Conservation (phyloP, 108 stramenopile genomes). For the Cylindrotheca closterium region DNA sequence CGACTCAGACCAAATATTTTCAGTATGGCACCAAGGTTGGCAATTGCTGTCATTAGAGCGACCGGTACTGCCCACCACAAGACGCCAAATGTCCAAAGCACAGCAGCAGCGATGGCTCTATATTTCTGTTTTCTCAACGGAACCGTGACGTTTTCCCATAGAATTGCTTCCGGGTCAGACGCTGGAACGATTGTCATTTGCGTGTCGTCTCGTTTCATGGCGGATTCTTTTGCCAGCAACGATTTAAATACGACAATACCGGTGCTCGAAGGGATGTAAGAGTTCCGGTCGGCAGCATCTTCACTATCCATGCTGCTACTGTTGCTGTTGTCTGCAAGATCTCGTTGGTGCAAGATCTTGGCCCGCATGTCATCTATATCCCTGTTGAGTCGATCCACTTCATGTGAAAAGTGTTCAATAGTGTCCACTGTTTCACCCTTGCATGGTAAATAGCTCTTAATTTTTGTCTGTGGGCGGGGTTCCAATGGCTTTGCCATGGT, state of each 20-base stretch:
- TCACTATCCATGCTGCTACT: not conserved
- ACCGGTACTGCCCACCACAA: slow-evolving; percentile 43
- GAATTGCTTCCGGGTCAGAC: not conserved
- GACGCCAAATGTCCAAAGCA: not conserved
- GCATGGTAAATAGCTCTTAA: not conserved
- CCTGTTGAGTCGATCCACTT: not conserved
- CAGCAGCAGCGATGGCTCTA: not conserved
- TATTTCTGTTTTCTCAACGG: not conserved
- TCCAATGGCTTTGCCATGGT: slow-evolving; percentile 1
- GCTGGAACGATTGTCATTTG: not conserved
- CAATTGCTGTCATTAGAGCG: slow-evolving; percentile 22
- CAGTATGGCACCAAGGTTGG: slow-evolving; percentile 32
- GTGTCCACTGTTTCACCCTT: slow-evolving; percentile 1
- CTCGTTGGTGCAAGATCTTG: not conserved
- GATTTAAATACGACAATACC: not conserved
- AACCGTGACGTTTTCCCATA: slow-evolving; percentile 3
- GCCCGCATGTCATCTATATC: not conserved
- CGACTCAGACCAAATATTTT: slow-evolving; percentile 4
- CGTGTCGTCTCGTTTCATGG: not conserved
- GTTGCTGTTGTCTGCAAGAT: not conserved
- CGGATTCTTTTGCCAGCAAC: not conserved
- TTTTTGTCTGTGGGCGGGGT: not conserved
- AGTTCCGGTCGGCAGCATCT: not conserved
- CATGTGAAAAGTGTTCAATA: slow-evolving; percentile 2
- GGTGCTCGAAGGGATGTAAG: not conserved